Percentiles rank a stretch among this genome's conserved stretches.
These are phyloP conservation scores for Saksenaea vasiformis DNA, from an alignment of 371 early-diverging fungal genomes.

Conservation along the genomic window DNA sequence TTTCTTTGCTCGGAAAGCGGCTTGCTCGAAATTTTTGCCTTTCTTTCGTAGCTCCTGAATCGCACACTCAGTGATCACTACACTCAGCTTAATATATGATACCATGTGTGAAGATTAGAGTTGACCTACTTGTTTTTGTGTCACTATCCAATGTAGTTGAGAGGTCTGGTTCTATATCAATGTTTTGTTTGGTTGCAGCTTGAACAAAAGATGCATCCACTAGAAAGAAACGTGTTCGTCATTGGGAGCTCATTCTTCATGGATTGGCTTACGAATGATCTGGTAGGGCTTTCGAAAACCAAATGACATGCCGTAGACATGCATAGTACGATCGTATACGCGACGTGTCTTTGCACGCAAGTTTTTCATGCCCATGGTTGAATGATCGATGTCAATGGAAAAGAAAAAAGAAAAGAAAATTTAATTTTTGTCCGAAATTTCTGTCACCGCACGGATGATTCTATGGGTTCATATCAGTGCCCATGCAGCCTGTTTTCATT, in stretches of 20 bases:
- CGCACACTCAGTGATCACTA: constrained; percentile 85
- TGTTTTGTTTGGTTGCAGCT: background rate
- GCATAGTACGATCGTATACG: constrained; percentile 73
- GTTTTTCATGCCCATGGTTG: constrained; percentile 1
- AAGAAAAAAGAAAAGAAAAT: background rate
- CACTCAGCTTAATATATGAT: background rate
- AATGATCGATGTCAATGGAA: background rate
- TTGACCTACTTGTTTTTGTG: background rate
- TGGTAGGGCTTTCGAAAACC: constrained; percentile 73
- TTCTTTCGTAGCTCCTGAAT: constrained; percentile 70
- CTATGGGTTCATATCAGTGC: too few species aligned
- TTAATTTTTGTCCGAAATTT: background rate
- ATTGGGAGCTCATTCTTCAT: background rate
- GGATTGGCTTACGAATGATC: constrained; percentile 11
- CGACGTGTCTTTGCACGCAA: constrained; percentile 78
- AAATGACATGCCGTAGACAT: constrained; percentile 68
- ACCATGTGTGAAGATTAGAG: too few species aligned
- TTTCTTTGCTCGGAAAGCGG: constrained; percentile 61
- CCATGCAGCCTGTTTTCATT: too few species aligned
- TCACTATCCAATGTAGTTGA: background rate
- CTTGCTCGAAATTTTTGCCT: constrained; percentile 60
- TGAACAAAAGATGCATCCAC: background rate
- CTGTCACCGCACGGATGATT: too few species aligned
- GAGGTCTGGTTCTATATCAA: background rate
- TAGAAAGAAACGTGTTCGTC: background rate